Conservation (phyloP, 176 grass and related monocot species). For the Musa beccarii region DNA sequence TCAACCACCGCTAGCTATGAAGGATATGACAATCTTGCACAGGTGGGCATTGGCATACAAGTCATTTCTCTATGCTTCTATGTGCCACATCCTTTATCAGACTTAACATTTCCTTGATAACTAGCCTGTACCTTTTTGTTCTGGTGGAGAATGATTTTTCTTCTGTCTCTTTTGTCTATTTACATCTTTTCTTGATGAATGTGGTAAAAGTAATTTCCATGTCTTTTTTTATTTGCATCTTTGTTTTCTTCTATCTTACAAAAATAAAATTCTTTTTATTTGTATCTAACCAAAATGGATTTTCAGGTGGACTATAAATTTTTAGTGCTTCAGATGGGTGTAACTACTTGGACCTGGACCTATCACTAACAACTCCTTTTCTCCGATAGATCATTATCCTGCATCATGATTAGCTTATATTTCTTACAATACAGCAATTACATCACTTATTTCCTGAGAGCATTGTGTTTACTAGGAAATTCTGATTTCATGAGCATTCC, state of each 20-base stretch:
- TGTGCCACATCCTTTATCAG: too few species aligned
- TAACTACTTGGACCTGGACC: not conserved
- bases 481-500: not conserved
- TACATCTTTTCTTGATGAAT: too few species aligned
- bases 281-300: too few species aligned
- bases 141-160: not conserved
- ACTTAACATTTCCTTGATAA: not conserved
- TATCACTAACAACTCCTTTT: not conserved
- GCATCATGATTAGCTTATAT: not conserved
- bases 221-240: too few species aligned
- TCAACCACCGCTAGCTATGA: not conserved
- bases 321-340: not conserved
- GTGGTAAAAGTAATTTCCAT: too few species aligned
- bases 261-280: too few species aligned
- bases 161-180: not conserved
- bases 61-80: not conserved
- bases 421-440: not conserved
- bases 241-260: too few species aligned
- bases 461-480: not conserved
- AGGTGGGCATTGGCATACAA: not conserved
- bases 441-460: not conserved
- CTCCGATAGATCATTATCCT: not conserved
- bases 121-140: not conserved
- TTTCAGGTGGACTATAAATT: not conserved
- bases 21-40: not conserved